Base-by-base conservation (phyloP, 2,329 filamentous ascomycete species). In the Sporothrix dimorphospora region DNA sequence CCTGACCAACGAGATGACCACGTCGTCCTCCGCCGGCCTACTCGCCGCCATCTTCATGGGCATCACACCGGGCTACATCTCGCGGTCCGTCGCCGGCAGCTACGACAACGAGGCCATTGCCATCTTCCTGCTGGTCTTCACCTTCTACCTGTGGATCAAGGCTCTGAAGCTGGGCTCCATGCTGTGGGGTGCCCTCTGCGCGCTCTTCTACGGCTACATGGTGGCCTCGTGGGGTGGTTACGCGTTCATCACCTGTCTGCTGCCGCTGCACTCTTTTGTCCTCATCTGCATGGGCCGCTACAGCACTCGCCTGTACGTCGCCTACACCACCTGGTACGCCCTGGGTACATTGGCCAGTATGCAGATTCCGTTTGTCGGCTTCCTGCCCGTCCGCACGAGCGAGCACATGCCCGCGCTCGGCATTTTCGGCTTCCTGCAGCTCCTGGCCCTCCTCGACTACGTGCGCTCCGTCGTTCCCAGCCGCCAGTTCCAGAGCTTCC, bases 141-240 rank as follows among this genome's bases (percentile, higher is more conserved):
- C 96, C 80, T 99, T 99, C 84, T 99, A 91, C 84, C 89, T 99
- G 70, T 99, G 96, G 96, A 97, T 99, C 84, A 98, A 98, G 88
- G 94, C 96, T 24, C 88, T 99, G 77, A 99, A 99, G 86, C 89
- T 94, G 72, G 96, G 96, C 34, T 98, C 96, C 68, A 94, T 97
- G 81, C 92, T 98, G 82, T 99, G 95, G 95, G 95, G 94, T 77
- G 94, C 93, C 49, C 86, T 98, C 75, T 96, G 94, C 77, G 96
- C 96, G 57, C 87, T 99, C 71, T 98, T 97, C 84, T 99, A 99
- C 83, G 96, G 96, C 79, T 99, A 99, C 89, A 99, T 99, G 96
- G 96, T 99, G 75, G 96, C 95, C 66, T 97, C 97, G 21, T 99
- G 96, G 96, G 96, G 96, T 87, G 96, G 96, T 80, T 99, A 99